Base-by-base conservation (phyloP, 345 rosid species). In the Lepidium sativum region DNA sequence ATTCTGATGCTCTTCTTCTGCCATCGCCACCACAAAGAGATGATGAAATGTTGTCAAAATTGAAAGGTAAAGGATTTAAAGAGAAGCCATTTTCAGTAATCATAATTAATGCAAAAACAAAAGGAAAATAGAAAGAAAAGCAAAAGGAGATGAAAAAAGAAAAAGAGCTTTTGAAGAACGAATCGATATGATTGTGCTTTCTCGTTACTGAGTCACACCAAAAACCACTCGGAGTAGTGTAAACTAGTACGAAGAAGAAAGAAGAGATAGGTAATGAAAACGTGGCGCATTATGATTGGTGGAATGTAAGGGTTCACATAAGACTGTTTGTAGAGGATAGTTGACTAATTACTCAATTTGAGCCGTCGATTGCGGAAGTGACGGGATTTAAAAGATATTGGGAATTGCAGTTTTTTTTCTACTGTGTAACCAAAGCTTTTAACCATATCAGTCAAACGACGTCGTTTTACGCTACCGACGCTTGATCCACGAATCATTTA, bases 281-380 rank as follows among this genome's bases (percentile, higher is more conserved):
- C 73, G 73, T 77, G 84, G 73, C 38, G 0, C 0, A 0, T 1
- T 6, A 0, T 11, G 0, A 74, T 31, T 78, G 80, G 82, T 14
- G 8, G 0, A 0, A 3, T 3, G 5, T 4, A 8, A 51, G 6
- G 2, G 9, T 29, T 71, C 12, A 64, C 39, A 56, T 77, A 71
- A 59, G 71, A 77, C 9, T 21, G 73, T 34, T 33, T 40, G 60
- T 51, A 16, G 10, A 8, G 32, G 47, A 48, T 39, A 10, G 67
- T 63, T 45, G 65, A 77, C 60, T 27, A 40, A 60, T 44, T 49
- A 15, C 40, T 60, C 17, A 10, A 70, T 55, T 74, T 64, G 60
- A 77, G 77, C 80, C 91, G 85, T 73, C 54, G 77, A 78, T 79
- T 75, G 77, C 86, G 87, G 85, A 49, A 12, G 0, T 66, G 44